Evolutionary conservation across 2,329 filamentous ascomycete genomes (phyloP).

Genomic region (Didymosphaeria variabile): DNA sequence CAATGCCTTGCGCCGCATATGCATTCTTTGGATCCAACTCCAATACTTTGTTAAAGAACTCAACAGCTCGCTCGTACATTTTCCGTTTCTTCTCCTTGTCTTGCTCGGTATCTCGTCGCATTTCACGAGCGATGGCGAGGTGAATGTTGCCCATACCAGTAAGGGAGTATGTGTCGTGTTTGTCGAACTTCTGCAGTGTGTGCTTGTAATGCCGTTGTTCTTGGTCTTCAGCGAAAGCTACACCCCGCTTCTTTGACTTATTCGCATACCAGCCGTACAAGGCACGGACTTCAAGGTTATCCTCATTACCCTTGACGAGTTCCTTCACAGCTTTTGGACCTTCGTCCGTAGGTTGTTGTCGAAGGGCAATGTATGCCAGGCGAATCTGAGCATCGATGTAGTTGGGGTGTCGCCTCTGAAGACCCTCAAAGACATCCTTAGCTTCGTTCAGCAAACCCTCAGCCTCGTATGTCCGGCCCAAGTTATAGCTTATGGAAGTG

Average conservation of each 20-base stretch:
- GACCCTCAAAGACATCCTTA: conserved; percentile 84
- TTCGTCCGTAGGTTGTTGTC: conserved; percentile 81
- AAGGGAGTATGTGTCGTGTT: conserved; percentile 96
- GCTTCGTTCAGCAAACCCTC: conserved; percentile 83
- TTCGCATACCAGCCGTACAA: conserved; percentile 96
- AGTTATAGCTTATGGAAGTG: conserved; percentile 96
- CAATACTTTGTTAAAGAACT: conserved; percentile 98
- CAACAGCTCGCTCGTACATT: conserved; percentile 89
- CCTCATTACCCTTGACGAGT: conserved; percentile 82
- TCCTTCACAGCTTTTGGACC: conserved; percentile 86
- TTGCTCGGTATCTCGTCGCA: conserved; percentile 87
- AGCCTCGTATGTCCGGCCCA: conserved; percentile 91
- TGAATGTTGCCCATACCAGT: conserved; percentile 98
- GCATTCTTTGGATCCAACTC: conserved; percentile 95
- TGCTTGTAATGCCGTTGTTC: conserved; percentile 97
- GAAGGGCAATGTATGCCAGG: conserved; percentile 87
- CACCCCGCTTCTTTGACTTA: conserved; percentile 82
- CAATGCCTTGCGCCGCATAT: conserved; percentile 94
- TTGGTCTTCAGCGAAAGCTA: conserved; percentile 85
- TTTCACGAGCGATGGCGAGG: conserved; percentile 86
- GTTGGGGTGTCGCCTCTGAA: conserved; percentile 84
- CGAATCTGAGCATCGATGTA: conserved; percentile 92
- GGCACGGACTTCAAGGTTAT: conserved; percentile 89
- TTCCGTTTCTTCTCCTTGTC: conserved; percentile 91
- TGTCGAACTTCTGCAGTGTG: conserved; percentile 86